These are phyloP conservation scores for Pseudogymnoascus sp. DNA, from an alignment of 2,329 filamentous ascomycete genomes.

Conservation along the genomic window DNA sequence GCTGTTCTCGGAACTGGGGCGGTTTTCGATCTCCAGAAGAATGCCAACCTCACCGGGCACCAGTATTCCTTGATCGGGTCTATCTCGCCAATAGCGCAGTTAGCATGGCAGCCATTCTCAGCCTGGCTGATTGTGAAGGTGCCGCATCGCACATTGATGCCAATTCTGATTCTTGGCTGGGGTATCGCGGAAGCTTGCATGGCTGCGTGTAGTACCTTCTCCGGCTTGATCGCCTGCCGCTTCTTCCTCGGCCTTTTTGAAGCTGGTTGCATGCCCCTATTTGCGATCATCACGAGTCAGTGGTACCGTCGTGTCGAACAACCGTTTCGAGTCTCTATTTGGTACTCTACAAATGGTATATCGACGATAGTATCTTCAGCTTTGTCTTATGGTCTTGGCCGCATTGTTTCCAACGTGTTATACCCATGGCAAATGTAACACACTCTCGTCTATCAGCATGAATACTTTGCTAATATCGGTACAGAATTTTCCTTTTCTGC, in stretches of 20 bases:
- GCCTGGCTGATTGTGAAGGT: conserved; percentile 46
- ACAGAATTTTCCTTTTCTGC: conserved; percentile 38
- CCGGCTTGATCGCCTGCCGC: conserved; percentile 41
- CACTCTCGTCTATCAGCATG: conserved; percentile 41
- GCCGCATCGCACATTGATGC: conserved; percentile 47
- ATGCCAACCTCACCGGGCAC: conserved; percentile 38
- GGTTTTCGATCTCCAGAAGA: conserved; percentile 41
- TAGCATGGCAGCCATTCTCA: conserved; percentile 30
- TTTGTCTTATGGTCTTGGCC: conserved; percentile 49
- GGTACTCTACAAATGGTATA: conserved; percentile 50
- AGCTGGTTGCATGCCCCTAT: conserved; percentile 44
- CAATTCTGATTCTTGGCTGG: conserved; percentile 31
- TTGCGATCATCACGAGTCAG: conserved; percentile 48
- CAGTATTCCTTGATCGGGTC: conserved; percentile 43
- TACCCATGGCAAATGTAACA: conserved; percentile 45
- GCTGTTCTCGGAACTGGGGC: conserved; percentile 35
- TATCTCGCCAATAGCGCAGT: conserved; percentile 43
- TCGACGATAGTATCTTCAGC: conserved; percentile 45
- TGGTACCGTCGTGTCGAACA: conserved; percentile 52
- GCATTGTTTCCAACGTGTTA: conserved; percentile 46
- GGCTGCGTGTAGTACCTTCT: conserved; percentile 43
- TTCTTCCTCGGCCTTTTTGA: conserved; percentile 48
- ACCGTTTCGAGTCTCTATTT: conserved; percentile 49
- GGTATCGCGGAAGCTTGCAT: conserved; percentile 39
- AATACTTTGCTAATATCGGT: conserved; percentile 15